A percentile compares a stretch with the other conserved stretches of the same genome.
Conservation (phyloP, 768 basidiomycete species). For the Daedaleopsis sinensis region DNA sequence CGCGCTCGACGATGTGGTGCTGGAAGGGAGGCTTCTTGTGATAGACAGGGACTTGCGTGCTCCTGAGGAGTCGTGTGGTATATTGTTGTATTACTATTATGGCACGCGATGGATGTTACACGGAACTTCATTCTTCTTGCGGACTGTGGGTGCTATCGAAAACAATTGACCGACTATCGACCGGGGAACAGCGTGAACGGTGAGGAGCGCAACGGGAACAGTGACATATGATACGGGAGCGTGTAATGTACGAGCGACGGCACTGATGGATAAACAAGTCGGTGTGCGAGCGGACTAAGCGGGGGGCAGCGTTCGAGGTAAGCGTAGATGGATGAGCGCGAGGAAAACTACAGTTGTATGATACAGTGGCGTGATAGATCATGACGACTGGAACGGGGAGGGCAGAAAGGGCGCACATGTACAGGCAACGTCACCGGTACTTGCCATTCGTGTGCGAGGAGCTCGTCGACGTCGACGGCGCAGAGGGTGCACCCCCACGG, state of each 20-base stretch:
- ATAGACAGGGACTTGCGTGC: background rate
- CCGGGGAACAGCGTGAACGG: slow-evolving; percentile 15
- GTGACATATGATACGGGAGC: slow-evolving; percentile 3
- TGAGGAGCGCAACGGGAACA: slow-evolving; percentile 14
- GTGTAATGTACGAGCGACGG: slow-evolving; percentile 11
- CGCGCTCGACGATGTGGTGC: background rate
- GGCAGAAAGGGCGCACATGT: background rate
- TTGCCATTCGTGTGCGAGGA: slow-evolving; percentile 30
- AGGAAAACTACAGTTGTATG: slow-evolving; percentile 9
- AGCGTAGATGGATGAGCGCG: background rate
- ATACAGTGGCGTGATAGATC: slow-evolving; percentile 13
- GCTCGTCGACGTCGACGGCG: slow-evolving; percentile 24
- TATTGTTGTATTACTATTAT: slow-evolving; percentile 21
- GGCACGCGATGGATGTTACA: slow-evolving; percentile 21
- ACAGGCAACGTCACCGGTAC: slow-evolving; percentile 23
- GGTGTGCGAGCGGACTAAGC: slow-evolving; percentile 3
- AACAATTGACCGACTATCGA: slow-evolving; percentile 9
- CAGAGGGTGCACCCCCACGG: slow-evolving; percentile 19
- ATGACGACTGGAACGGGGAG: background rate
- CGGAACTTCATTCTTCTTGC: slow-evolving; percentile 6
- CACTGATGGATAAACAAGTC: slow-evolving; percentile 21
- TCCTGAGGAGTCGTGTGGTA: slow-evolving; percentile 10
- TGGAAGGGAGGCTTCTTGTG: background rate
- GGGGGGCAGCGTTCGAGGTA: slow-evolving; percentile 10
- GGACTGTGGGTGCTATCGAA: slow-evolving; percentile 20